Evolutionary conservation across 768 basidiomycete species (phyloP).

Genomic region (Antrodiella citrinella): DNA sequence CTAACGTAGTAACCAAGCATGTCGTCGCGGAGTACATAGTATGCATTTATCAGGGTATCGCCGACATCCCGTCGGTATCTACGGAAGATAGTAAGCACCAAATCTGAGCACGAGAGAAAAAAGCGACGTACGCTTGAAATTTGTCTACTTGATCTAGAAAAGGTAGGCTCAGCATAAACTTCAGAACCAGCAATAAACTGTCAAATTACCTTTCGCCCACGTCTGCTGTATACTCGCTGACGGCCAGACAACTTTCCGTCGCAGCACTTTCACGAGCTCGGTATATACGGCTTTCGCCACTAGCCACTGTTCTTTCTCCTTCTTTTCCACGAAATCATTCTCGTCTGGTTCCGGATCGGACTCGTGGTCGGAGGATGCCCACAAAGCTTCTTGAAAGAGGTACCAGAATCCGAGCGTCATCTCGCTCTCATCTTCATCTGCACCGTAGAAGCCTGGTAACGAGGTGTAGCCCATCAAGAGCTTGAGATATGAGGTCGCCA

Average conservation of each 20-base stretch:
- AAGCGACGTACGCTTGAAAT: constrained; percentile 58
- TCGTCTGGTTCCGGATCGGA: constrained; percentile 24
- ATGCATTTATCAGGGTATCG: constrained; percentile 84
- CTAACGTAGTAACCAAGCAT: constrained; percentile 69
- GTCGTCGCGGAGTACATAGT: constrained; percentile 79
- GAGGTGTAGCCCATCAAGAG: constrained; percentile 69
- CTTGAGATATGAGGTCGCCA: constrained; percentile 58
- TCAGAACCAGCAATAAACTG: neutral
- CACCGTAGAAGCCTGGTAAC: constrained; percentile 65
- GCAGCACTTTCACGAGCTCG: constrained; percentile 64
- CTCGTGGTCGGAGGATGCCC: constrained; percentile 44
- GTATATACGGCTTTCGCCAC: constrained; percentile 72
- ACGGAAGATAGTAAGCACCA: constrained; percentile 2
- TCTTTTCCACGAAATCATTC: constrained; percentile 9
- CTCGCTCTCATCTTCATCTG: constrained; percentile 85
- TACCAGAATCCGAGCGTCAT: constrained; percentile 88
- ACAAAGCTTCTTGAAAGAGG: constrained; percentile 79
- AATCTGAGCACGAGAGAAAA: too few species aligned
- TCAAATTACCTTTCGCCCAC: constrained; percentile 64
- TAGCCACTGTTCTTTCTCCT: constrained; percentile 32
- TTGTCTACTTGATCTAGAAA: constrained; percentile 65
- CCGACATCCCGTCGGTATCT: constrained; percentile 84
- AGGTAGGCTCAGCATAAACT: constrained; percentile 1
- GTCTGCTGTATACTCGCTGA: constrained; percentile 29
- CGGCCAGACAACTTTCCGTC: constrained; percentile 74